Conservation (phyloP, 176 grass and related monocot genomes). For the Carex littledalei region DNA sequence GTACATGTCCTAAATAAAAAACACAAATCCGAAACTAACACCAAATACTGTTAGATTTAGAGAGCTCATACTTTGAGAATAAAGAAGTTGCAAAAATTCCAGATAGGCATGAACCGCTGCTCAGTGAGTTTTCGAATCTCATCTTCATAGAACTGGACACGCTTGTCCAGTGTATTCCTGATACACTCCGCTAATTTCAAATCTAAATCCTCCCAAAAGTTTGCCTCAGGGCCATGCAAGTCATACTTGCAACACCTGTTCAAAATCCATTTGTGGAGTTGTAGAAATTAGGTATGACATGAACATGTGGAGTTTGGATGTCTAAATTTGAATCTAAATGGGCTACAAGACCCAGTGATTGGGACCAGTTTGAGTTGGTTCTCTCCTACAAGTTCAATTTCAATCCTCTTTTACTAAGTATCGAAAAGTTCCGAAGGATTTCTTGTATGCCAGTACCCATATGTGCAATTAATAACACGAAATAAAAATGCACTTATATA, state of each 20-base stretch:
- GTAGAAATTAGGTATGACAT: background rate
- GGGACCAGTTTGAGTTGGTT: background rate
- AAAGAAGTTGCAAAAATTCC: conserved; percentile 99
- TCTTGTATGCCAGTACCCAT: background rate
- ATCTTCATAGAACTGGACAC: conserved; percentile 94
- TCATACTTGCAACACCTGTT: conserved; percentile 97
- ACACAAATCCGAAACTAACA: background rate
- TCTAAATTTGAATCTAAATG: background rate
- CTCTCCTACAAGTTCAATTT: background rate
- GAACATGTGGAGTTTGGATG: background rate
- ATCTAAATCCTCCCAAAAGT: conserved; percentile 96
- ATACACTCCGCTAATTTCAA: conserved; percentile 89
- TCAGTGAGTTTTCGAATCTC: conserved; percentile 92
- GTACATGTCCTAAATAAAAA: background rate
- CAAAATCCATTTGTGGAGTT: conserved; percentile 5
- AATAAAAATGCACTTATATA: background rate
- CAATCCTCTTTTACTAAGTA: background rate
- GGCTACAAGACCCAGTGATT: background rate
- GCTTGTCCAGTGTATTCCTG: conserved; percentile 84
- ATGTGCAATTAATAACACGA: background rate
- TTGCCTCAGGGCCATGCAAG: conserved; percentile 66
- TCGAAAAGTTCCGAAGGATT: background rate
- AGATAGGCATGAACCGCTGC: conserved; percentile 78
- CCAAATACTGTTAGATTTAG: background rate
- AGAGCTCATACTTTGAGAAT: conserved; percentile 73